phyloP scores from a whole-genome alignment of 129 eudicot genomes.

The Centella asiatica region DNA sequence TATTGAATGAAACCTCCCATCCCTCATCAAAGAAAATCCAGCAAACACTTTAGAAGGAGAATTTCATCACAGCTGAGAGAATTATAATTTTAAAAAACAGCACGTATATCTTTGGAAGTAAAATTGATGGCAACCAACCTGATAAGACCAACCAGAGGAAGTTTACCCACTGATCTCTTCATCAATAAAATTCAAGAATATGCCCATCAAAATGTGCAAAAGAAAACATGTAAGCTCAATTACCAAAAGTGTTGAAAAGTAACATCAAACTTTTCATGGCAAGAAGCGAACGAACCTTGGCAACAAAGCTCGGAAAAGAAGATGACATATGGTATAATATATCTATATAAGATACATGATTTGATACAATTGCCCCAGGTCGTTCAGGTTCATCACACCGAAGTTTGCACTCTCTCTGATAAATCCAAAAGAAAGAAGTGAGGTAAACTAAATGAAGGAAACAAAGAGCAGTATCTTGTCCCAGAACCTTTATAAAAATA shows the following conservation, averaged over 20 bases:
- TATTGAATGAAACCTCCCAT: no score
- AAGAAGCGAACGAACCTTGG: conserved; percentile 57
- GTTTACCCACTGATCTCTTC: conserved; percentile 97
- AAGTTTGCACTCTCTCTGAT: conserved; percentile 29
- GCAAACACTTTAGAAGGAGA: no score
- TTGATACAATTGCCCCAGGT: conserved; percentile 83
- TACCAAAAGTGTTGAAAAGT: not conserved
- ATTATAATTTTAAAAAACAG: not conserved
- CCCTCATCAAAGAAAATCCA: no score
- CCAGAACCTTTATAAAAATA: not conserved
- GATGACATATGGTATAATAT: conserved; percentile 87
- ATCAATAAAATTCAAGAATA: conserved; percentile 26
- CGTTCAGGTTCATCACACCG: conserved; percentile 43
- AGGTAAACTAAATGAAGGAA: not conserved
- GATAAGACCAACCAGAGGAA: conserved; percentile 95
- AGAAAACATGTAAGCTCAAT: conserved; percentile 25
- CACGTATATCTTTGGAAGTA: not conserved
- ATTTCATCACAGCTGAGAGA: not conserved
- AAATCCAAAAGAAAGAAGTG: not conserved
- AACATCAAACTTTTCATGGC: not conserved
- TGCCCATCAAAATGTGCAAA: conserved; percentile 9
- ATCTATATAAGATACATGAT: conserved; percentile 92
- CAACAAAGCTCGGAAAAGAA: conserved; percentile 97
- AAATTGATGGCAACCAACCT: conserved; percentile 50
- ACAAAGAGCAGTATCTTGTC: not conserved